Evolutionary conservation across 441 rosid species (phyloP), one percentile per base, ranked within the genome.

Genomic region (Populus tomentosa): DNA sequence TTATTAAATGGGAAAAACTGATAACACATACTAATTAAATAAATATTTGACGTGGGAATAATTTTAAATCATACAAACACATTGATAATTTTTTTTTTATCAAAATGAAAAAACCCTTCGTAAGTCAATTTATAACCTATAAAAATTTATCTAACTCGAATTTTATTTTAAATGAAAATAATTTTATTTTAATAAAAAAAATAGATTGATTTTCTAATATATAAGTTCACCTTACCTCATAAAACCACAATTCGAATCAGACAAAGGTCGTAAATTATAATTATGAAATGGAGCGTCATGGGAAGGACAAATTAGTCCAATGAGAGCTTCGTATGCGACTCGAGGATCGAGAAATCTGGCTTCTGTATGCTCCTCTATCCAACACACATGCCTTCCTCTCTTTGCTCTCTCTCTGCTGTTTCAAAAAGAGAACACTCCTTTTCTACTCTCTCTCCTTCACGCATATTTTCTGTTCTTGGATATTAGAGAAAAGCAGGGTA

Each of bases 311-410:
- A 75, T 66, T 75, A 59, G 90, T 83, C 80, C 71, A 77, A 75
- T 0, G 9, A 59, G 56, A 67, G 70, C 36, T 3, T 14, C 9
- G 77, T 71, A n/a, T 75, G 50, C 23, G 11, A 50, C 85, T 56
- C 86, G 3, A 62, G 78, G 79, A 63, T 75, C 84, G 85, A 81
- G 87, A 79, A 66, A 50, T 78, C 83, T 78, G 84, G 79, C 76
- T 33, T 0, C 28, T 69, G 86, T 75, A 63, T 80, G 84, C 53
- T 71, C 79, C 77, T 56, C 65, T 42, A 28, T 69, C 77, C 82
- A 71, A 38, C 38, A 40, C 78, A 35, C 53, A 61, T 75, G 84
- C 79, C 79, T 62, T 67, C 69, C 67, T 23, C 74, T 38, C 53
- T 28, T 16, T 30, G 69, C 6, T 33, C 28, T 16, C 69, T 50